Percentiles rank a stretch among this genome's conserved stretches.
Evolutionary conservation across 768 basidiomycete species (phyloP).

Genomic region (Kondoa malvinella): DNA sequence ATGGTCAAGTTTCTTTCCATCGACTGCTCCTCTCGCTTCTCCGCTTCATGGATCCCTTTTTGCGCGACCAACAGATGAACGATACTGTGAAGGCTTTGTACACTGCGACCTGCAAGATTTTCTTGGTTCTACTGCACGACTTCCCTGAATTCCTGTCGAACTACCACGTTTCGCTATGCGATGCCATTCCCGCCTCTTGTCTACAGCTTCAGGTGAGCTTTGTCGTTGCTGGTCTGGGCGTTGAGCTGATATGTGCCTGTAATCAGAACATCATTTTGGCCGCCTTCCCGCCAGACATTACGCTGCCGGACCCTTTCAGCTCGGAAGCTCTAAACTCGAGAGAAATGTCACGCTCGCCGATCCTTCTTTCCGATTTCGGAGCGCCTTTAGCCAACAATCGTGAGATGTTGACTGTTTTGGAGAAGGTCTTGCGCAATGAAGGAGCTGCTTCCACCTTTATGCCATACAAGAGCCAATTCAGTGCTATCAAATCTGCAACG

Average conservation of each 20-base stretch:
- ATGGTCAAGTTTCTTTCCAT: constrained; percentile 95
- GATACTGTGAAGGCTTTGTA: constrained; percentile 70
- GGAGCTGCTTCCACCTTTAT: constrained; percentile 24
- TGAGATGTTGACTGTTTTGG: constrained; percentile 68
- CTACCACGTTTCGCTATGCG: constrained; percentile 88
- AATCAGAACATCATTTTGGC: constrained; percentile 74
- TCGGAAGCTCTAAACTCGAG: constrained; percentile 42
- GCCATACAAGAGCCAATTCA: constrained; percentile 38
- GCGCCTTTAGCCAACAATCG: constrained; percentile 53
- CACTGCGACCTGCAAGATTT: constrained; percentile 70
- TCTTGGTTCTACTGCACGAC: constrained; percentile 90
- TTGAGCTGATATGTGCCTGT: neutral
- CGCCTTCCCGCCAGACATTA: constrained; percentile 58
- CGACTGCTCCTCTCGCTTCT: constrained; percentile 81
- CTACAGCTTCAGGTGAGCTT: constrained; percentile 49
- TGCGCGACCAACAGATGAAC: constrained; percentile 56
- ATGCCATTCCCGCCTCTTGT: constrained; percentile 78
- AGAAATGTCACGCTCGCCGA: constrained; percentile 83
- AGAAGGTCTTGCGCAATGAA: constrained; percentile 31
- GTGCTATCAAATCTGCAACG: constrained; percentile 18
- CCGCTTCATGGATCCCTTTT: constrained; percentile 82
- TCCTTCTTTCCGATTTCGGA: constrained; percentile 78
- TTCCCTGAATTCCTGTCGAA: constrained; percentile 78
- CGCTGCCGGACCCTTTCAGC: constrained; percentile 59
- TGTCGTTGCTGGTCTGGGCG: neutral